Evolutionary conservation across 73 alveolate species (phyloP).

Genomic region (Paramecium primaurelia): DNA sequence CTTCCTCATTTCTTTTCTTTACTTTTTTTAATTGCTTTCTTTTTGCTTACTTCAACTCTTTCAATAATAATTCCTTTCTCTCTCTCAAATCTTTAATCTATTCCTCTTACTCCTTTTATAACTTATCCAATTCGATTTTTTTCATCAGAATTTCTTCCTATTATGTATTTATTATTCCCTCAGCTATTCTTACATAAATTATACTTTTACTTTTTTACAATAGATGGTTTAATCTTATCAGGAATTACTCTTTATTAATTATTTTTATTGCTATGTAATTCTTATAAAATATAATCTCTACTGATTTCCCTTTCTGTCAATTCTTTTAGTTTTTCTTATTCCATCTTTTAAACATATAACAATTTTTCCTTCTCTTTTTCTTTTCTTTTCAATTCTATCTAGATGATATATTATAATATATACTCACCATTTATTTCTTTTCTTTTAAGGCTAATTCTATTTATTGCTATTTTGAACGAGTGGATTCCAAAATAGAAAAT

Average conservation of each 20-base stretch:
- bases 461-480: neutral
- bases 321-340: neutral
- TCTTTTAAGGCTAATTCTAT: neutral
- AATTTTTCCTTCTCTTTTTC: neutral
- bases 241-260: neutral
- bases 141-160: neutral
- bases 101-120: neutral
- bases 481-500: neutral
- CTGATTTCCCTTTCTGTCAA: neutral
- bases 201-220: neutral
- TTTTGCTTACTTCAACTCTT: neutral
- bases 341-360: neutral
- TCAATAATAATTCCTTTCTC: neutral
- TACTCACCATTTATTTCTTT: neutral
- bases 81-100: neutral
- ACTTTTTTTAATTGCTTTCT: neutral
- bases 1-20: neutral
- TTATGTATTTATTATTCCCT: neutral
- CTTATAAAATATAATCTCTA: neutral
- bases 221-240: neutral
- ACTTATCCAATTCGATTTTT: neutral
- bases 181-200: neutral
- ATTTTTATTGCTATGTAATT: neutral
- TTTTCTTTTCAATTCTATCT: neutral
- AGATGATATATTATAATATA: neutral